A percentile compares a stretch with the other conserved stretches of the same genome.
Evolutionary conservation across 345 rosid species (phyloP).

Genomic region (Salix purpurea): DNA sequence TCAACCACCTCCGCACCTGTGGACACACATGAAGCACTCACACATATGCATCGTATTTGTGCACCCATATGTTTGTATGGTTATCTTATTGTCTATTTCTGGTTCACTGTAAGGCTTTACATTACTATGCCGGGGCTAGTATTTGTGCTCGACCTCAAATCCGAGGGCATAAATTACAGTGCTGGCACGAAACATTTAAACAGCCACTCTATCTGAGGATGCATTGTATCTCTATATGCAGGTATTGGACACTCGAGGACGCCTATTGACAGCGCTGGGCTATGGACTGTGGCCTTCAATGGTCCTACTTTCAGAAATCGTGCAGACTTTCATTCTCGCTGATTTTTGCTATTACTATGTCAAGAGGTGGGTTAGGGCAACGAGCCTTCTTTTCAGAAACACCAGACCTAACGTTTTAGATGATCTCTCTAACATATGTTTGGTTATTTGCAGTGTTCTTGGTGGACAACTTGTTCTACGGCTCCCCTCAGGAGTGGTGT

Average conservation of each 20-base stretch:
- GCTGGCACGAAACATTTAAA: not conserved
- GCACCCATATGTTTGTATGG: not conserved
- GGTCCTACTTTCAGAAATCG: constrained; percentile 28
- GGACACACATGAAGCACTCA: too few species aligned
- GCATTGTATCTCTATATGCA: not conserved
- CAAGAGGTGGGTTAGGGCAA: constrained; percentile 11
- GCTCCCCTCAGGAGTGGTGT: constrained; percentile 34
- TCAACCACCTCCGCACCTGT: too few species aligned
- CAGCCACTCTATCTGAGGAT: not conserved
- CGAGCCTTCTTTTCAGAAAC: not conserved
- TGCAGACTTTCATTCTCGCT: constrained; percentile 30
- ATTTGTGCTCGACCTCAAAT: not conserved
- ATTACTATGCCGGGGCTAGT: not conserved
- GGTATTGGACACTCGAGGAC: constrained; percentile 26
- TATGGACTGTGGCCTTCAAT: constrained; percentile 28
- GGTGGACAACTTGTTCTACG: constrained; percentile 30
- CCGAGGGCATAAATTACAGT: not conserved
- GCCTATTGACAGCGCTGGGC: constrained; percentile 18
- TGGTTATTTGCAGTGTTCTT: constrained; percentile 18
- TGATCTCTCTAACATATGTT: not conserved
- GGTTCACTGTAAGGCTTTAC: not conserved
- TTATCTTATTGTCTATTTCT: too few species aligned
- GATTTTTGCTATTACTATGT: constrained; percentile 32
- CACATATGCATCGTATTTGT: too few species aligned
- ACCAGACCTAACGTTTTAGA: not conserved